Evolutionary conservation across 257 asterid species (phyloP).

Genomic region (Knoxia roxburghii): DNA sequence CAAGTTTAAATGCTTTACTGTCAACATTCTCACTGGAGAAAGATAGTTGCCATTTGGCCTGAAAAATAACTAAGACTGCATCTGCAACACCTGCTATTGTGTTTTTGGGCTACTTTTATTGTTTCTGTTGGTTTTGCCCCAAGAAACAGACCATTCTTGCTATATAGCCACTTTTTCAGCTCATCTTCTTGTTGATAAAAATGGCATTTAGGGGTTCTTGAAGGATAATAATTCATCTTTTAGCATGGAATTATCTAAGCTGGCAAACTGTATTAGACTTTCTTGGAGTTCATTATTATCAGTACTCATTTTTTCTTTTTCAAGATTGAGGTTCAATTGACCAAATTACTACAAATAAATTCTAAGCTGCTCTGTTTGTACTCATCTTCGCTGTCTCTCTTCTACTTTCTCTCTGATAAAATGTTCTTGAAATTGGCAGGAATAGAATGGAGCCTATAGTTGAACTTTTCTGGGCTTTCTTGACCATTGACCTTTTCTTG

Average conservation of each 20-base stretch:
- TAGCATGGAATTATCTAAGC: not conserved
- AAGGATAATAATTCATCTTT: not conserved
- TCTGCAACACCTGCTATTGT: not conserved
- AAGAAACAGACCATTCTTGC: no score
- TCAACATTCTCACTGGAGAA: not conserved
- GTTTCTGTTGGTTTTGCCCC: not conserved
- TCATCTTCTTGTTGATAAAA: not conserved
- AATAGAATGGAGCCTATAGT: not conserved
- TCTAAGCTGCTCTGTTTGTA: not conserved
- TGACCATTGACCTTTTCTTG: not conserved
- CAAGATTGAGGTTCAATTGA: not conserved
- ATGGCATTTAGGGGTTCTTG: not conserved
- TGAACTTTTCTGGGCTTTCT: not conserved
- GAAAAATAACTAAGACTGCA: not conserved
- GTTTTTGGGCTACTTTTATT: not conserved
- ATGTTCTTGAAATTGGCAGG: not conserved
- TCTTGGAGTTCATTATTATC: not conserved
- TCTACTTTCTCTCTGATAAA: not conserved
- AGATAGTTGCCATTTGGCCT: slow-evolving; percentile 1
- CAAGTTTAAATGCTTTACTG: not conserved
- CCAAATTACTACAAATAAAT: not conserved
- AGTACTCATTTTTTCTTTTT: no score
- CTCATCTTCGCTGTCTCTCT: not conserved
- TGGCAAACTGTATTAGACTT: not conserved
- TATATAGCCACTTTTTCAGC: not conserved